Conservation (phyloP, 176 grass and related monocot species). For the Oryza rufipogon region DNA sequence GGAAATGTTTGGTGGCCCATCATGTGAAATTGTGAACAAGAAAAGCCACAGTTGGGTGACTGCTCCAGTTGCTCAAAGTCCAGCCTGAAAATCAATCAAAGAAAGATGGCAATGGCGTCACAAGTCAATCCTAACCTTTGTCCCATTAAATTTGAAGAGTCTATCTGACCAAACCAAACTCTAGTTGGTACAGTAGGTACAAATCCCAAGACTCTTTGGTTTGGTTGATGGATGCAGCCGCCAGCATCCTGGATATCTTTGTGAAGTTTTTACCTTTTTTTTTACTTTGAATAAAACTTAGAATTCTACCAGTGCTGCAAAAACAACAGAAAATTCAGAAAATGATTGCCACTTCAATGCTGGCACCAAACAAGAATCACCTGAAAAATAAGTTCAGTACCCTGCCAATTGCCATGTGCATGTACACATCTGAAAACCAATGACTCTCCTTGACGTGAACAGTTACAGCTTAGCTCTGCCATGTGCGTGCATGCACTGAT, state of each 20-base stretch:
- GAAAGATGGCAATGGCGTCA: background rate
- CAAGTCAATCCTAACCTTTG: conserved; percentile 11
- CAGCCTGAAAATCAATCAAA: background rate
- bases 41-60: conserved; percentile 14
- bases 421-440: background rate
- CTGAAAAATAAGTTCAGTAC: background rate
- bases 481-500: background rate
- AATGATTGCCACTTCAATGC: background rate
- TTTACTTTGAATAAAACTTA: background rate
- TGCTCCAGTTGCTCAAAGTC: background rate
- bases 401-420: background rate
- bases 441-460: background rate
- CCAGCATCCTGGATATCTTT: background rate
- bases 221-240: background rate
- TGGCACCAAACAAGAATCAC: conserved; percentile 11
- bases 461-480: background rate
- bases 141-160: background rate
- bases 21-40: background rate
- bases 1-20: conserved; percentile 29
- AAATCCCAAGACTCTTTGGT: conserved; percentile 1
- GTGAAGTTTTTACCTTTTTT: background rate
- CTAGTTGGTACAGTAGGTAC: background rate
- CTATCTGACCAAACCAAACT: conserved; percentile 10
- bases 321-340: background rate
- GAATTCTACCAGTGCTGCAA: background rate